These are phyloP conservation scores for Botrytis porri DNA, from an alignment of 2,329 filamentous ascomycete genomes.

Conservation along the genomic window DNA sequence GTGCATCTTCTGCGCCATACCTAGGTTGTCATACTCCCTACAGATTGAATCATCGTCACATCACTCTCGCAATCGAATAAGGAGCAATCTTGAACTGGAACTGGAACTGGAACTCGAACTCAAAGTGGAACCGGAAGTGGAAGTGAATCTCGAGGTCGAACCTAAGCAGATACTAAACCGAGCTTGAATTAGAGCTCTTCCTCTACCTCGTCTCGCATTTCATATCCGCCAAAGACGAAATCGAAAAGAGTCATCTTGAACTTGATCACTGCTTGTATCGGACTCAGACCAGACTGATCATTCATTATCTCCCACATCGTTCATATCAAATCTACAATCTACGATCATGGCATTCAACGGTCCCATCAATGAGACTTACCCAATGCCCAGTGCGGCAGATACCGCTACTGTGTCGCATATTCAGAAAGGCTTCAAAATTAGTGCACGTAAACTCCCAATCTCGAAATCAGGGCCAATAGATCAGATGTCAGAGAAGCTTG, in stretches of 20 bases:
- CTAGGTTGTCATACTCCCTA: not conserved
- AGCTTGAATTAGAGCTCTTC: not conserved
- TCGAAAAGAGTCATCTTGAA: not conserved
- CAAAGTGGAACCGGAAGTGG: not conserved
- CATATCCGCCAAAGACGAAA: not conserved
- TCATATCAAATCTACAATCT: not conserved
- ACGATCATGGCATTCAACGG: constrained; percentile 37
- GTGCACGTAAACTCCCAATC: constrained; percentile 88
- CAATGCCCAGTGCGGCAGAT: constrained; percentile 48
- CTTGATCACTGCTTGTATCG: not conserved
- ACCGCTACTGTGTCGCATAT: constrained; percentile 55
- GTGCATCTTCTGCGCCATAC: not conserved
- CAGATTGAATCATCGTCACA: not conserved
- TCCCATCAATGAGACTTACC: constrained; percentile 51
- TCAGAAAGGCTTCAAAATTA: constrained; percentile 69
- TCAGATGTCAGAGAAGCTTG: constrained; percentile 71
- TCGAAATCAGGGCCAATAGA: constrained; percentile 90
- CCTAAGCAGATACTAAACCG: not conserved
- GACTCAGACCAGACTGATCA: not conserved
- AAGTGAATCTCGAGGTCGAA: not conserved
- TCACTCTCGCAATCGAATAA: not conserved
- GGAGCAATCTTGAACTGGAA: not conserved
- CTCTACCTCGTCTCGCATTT: not conserved
- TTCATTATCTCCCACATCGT: not conserved
- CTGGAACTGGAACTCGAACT: not conserved